Conservation (phyloP, 164 flowering plant species). For the Aristolochia fimbriata region DNA sequence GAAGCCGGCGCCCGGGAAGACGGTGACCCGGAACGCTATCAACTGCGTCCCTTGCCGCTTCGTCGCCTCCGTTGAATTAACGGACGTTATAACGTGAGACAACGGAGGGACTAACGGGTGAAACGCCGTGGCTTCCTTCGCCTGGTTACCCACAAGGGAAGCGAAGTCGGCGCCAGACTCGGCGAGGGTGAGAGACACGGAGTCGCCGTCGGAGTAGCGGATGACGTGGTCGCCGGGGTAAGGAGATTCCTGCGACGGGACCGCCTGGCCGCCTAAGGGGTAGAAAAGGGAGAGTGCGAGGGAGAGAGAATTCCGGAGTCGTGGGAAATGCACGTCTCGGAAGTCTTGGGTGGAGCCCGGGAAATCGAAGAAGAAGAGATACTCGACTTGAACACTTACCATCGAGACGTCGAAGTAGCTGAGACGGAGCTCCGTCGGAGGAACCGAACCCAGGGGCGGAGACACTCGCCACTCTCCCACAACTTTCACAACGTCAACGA, state of each 20-base stretch:
- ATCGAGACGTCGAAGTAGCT: conserved; percentile 9
- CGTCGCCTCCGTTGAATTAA: neutral
- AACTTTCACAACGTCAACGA: too few relatives aligned
- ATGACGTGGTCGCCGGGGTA: too few relatives aligned
- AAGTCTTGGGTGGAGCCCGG: neutral
- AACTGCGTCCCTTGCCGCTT: neutral
- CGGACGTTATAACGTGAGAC: neutral
- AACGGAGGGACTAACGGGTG: neutral
- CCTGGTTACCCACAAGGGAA: too few relatives aligned
- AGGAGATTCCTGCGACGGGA: too few relatives aligned
- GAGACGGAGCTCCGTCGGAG: conserved; percentile 5
- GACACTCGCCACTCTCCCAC: neutral
- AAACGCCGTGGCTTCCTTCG: too few relatives aligned
- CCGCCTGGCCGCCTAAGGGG: too few relatives aligned
- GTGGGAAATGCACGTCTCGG: neutral
- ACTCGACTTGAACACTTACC: neutral
- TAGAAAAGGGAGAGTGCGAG: too few relatives aligned
- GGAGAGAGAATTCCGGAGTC: conserved; percentile 11
- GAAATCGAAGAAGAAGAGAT: conserved; percentile 6
- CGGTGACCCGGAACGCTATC: conserved; percentile 10
- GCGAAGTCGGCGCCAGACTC: too few relatives aligned
- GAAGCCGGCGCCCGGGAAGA: conserved; percentile 12
- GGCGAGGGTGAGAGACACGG: too few relatives aligned
- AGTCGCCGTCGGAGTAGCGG: too few relatives aligned
- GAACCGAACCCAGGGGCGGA: conserved; percentile 12